Evolutionary conservation across 176 grass and related monocot genomes (phyloP).

Genomic region (Musa itinerans): DNA sequence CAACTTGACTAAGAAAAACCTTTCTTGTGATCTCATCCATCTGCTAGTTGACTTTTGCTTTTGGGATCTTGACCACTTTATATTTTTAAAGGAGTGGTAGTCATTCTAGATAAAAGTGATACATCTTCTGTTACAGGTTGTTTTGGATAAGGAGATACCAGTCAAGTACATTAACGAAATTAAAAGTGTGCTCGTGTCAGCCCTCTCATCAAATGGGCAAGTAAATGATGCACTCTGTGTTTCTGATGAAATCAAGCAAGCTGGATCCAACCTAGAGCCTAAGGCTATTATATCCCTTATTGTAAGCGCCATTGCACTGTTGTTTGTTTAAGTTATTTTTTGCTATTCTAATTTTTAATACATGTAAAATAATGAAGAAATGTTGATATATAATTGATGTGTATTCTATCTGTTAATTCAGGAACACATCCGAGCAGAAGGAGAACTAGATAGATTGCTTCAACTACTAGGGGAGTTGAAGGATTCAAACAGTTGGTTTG

Average conservation of each 20-base stretch:
- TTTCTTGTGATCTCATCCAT: no score
- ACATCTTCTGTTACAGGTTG: conserved; percentile 41
- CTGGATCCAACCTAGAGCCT: conserved; percentile 42
- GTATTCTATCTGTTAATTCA: conserved; percentile 27
- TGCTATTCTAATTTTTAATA: background rate
- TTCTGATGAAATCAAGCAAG: conserved; percentile 69
- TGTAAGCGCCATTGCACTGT: conserved; percentile 39
- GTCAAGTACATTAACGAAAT: conserved; percentile 43
- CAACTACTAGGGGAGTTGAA: conserved; percentile 55
- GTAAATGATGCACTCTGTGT: conserved; percentile 55
- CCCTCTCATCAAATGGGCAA: conserved; percentile 64
- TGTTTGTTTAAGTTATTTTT: background rate
- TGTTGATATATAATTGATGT: conserved; percentile 14
- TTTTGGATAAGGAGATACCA: conserved; percentile 52
- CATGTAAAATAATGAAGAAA: conserved; percentile 10
- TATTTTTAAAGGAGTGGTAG: no score
- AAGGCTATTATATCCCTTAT: conserved; percentile 61
- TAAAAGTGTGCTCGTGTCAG: conserved; percentile 51
- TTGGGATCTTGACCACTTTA: no score
- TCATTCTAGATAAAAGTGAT: background rate
- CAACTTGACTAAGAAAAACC: no score
- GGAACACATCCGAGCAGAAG: conserved; percentile 72
- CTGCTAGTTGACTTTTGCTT: no score
- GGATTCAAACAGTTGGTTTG: conserved; percentile 63
- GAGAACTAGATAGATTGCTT: conserved; percentile 59